Conservation (phyloP, 2,329 filamentous ascomycete genomes). For the Aspergillus flavus region DNA sequence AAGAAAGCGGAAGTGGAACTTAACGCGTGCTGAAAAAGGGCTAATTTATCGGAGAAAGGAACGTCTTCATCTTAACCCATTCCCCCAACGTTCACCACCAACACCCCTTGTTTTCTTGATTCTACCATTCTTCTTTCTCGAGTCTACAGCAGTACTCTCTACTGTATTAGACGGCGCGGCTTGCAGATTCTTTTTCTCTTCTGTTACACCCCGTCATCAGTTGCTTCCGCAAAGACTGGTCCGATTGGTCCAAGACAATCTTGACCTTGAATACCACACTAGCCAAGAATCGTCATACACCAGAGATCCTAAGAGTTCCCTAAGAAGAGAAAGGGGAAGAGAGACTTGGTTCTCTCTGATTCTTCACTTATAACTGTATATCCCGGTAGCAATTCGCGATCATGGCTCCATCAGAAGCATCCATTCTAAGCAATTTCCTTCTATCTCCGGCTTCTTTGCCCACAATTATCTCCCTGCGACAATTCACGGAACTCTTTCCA, state of each 20-base stretch:
- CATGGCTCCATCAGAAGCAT: slow-evolving; percentile 74
- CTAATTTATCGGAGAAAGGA: slow-evolving; percentile 1
- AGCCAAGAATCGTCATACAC: neutral
- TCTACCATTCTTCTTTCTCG: neutral
- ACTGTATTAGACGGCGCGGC: neutral
- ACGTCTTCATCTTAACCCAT: neutral
- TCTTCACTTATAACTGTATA: neutral
- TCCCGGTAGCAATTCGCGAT: slow-evolving; percentile 18
- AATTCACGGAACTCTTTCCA: slow-evolving; percentile 79
- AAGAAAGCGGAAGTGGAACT: slow-evolving; percentile 15
- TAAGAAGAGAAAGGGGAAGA: neutral
- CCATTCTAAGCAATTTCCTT: slow-evolving; percentile 77
- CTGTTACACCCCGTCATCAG: neutral
- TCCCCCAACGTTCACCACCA: slow-evolving; percentile 8
- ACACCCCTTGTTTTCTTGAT: slow-evolving; percentile 2
- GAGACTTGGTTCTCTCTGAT: neutral
- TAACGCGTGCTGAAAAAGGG: slow-evolving; percentile 11
- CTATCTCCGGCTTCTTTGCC: slow-evolving; percentile 74
- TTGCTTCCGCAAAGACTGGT: neutral
- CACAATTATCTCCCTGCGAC: slow-evolving; percentile 70
- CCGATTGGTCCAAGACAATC: neutral
- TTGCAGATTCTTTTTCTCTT: neutral
- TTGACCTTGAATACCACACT: neutral
- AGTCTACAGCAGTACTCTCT: neutral
- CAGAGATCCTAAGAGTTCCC: neutral